These are phyloP conservation scores for Pseudotulostoma volvatum DNA, from an alignment of 495 filamentous ascomycete species.

Conservation along the genomic window DNA sequence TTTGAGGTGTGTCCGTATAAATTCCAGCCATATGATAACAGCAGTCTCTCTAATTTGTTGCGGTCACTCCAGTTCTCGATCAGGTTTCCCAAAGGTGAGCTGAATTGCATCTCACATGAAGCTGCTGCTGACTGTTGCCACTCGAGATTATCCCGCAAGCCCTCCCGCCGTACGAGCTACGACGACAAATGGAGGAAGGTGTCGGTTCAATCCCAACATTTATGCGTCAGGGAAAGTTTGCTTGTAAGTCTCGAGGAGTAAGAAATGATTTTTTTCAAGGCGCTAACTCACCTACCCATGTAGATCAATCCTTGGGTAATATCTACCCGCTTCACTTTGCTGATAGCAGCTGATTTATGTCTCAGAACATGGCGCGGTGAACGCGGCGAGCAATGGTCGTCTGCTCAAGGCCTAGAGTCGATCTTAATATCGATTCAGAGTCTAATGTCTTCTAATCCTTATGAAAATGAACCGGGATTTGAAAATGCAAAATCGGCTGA, in stretches of 20 bases:
- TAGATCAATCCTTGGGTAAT: slow-evolving; percentile 83
- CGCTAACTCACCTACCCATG: no score
- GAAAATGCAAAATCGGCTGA: slow-evolving; percentile 50
- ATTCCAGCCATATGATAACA: background rate
- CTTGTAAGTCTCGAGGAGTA: slow-evolving; percentile 38
- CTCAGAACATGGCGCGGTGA: slow-evolving; percentile 83
- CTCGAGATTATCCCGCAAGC: slow-evolving; percentile 69
- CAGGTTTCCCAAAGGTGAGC: slow-evolving; percentile 18
- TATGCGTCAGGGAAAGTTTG: slow-evolving; percentile 86
- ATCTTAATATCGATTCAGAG: slow-evolving; percentile 92
- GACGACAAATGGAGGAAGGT: slow-evolving; percentile 76
- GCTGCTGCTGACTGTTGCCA: background rate
- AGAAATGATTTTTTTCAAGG: no score
- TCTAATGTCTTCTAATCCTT: slow-evolving; percentile 84
- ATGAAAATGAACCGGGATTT: slow-evolving; percentile 91
- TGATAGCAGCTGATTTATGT: slow-evolving; percentile 14
- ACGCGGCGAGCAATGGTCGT: slow-evolving; percentile 83
- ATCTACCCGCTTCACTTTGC: background rate
- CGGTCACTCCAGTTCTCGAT: slow-evolving; percentile 17
- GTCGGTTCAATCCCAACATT: slow-evolving; percentile 93
- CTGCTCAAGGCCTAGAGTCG: slow-evolving; percentile 88
- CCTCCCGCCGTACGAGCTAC: slow-evolving; percentile 57
- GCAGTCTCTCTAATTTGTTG: background rate
- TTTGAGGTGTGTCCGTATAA: slow-evolving; percentile 51
- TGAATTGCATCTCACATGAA: background rate